phyloP scores from a whole-genome alignment of 2,329 filamentous ascomycete species.

The Trichothecium roseum region DNA sequence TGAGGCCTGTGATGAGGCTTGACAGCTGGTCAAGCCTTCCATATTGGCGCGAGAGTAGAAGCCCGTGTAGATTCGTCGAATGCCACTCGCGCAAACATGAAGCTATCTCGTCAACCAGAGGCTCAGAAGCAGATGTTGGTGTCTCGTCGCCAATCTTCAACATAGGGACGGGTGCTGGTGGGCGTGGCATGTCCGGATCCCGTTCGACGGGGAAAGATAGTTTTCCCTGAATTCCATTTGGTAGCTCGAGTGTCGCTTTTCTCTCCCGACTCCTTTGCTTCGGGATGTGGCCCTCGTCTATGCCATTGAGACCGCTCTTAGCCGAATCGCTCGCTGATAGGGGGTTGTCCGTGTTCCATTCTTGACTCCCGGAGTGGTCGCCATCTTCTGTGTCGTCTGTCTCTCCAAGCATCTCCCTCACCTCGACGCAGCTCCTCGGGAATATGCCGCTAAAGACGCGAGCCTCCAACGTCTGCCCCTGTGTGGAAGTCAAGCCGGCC shows the following conservation, averaged over 20 bases:
- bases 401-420: slow-evolving; percentile 83
- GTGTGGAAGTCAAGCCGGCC: slow-evolving; percentile 79
- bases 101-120: slow-evolving; percentile 92
- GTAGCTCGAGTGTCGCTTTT: slow-evolving; percentile 22
- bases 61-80: slow-evolving; percentile 88
- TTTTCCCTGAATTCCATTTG: slow-evolving; percentile 28
- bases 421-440: slow-evolving; percentile 85
- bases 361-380: slow-evolving; percentile 14
- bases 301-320: slow-evolving; percentile 31
- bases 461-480: slow-evolving; percentile 87
- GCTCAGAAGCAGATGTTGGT: slow-evolving; percentile 78
- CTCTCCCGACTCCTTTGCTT: slow-evolving; percentile 15
- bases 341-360: slow-evolving; percentile 14
- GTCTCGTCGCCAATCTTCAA: slow-evolving; percentile 97
- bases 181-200: slow-evolving; percentile 61
- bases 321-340: slow-evolving; percentile 37
- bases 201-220: slow-evolving; percentile 41
- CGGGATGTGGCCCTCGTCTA: slow-evolving; percentile 21
- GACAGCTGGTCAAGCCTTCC: slow-evolving; percentile 71
- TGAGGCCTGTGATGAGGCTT: slow-evolving; percentile 69
- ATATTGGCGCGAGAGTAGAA: slow-evolving; percentile 78
- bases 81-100: slow-evolving; percentile 98
- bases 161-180: slow-evolving; percentile 89
- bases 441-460: slow-evolving; percentile 99
- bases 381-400: slow-evolving; percentile 42